Evolutionary conservation across 495 filamentous ascomycete species (phyloP).

Genomic region (Podospora appendiculata): DNA sequence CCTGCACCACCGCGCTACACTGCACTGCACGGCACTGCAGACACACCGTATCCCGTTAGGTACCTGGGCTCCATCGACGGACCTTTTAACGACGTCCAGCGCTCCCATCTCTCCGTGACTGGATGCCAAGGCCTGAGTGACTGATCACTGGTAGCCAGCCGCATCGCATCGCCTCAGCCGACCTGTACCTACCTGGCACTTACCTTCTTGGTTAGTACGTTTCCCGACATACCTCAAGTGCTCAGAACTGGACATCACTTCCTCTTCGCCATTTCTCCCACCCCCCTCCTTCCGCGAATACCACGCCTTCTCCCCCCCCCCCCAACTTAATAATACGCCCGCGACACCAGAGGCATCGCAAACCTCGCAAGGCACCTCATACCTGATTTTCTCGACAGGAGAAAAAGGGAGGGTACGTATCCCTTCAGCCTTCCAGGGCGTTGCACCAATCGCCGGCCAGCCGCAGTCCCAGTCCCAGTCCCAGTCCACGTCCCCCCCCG

Average conservation of each 20-base stretch:
- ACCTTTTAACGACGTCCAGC: too few relatives aligned
- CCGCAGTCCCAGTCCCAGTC: neutral
- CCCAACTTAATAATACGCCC: neutral
- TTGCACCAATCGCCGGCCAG: neutral
- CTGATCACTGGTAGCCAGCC: slow-evolving; percentile 10
- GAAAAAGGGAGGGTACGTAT: slow-evolving; percentile 14
- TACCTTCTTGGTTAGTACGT: too few relatives aligned
- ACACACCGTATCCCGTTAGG: too few relatives aligned
- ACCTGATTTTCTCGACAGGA: slow-evolving; percentile 1
- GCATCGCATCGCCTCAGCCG: slow-evolving; percentile 7
- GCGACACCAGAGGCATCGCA: slow-evolving; percentile 8
- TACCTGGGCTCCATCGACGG: too few relatives aligned
- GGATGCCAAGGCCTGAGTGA: too few relatives aligned
- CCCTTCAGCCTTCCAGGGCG: neutral
- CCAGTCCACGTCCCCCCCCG: neutral
- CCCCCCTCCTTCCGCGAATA: neutral
- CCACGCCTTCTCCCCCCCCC: slow-evolving; percentile 1
- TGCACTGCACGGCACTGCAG: too few relatives aligned
- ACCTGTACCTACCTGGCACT: too few relatives aligned
- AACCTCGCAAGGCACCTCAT: slow-evolving; percentile 6
- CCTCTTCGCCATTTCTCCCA: neutral
- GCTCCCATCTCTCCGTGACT: too few relatives aligned
- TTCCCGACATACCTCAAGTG: too few relatives aligned
- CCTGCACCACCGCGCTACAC: too few relatives aligned
- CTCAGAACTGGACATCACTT: slow-evolving; percentile 7